Base-by-base conservation (phyloP, 345 rosid species). In the Gossypium rotundifolium region DNA sequence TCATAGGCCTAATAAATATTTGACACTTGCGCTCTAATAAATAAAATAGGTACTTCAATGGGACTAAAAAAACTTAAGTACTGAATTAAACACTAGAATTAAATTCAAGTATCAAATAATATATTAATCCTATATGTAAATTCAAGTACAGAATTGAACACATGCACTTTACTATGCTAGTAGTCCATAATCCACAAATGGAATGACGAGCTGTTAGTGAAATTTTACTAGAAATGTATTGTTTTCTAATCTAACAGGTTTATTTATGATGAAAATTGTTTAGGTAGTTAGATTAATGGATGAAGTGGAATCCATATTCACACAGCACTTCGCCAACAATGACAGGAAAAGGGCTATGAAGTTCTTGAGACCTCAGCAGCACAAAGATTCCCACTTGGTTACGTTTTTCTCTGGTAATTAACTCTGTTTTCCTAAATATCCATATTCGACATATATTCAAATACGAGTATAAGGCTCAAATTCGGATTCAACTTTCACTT, bases 301-400 rank as follows among this genome's bases (percentile, higher is more conserved):
- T 65, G 99, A 95, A 83, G 98, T 93, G 92, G 99, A 95, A 86
- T 88, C 91, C 86, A 78, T 89, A 73, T 93, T 95, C 87, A 93
- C 98, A 84, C 85, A 88, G 91, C 92, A 91, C 90, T 93, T 95
- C 81, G 90, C 97, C 76, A 93, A 78, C 87, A 88, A 87, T 84
- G 97, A 95, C 86, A 88, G 99, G 73, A 95, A 93, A 80, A 95
- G 81, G 79, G 94, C 99, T 11, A 95, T 95, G 99, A 93, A 95
- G 72, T 95, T 90, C 87, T 82, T 95, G 77, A 90, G 81, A 84
- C 98, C 99, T 18, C 97, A 84, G 75, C 94, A 87, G 46, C 88
- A 84, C n/a, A 90, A 88, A 84, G 97, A 88, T 13, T 93, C 99
- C 83, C 99, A 95, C 86, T 83, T 88, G 96, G 88, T 89, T 83